Evolutionary conservation across 2,329 filamentous ascomycete genomes (phyloP).

Genomic region (Aulographum hederae): DNA sequence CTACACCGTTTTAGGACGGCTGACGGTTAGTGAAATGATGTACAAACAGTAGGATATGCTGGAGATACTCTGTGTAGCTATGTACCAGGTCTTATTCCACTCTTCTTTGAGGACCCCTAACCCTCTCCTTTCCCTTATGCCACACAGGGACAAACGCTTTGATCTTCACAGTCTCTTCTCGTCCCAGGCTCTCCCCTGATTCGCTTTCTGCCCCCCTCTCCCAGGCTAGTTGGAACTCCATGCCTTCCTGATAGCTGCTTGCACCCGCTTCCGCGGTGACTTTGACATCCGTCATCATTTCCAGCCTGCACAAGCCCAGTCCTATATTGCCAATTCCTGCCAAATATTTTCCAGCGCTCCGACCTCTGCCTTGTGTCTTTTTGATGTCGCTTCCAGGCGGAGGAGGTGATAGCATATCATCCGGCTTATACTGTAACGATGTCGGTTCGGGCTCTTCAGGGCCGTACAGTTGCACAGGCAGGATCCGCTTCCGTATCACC

Average conservation of each 20-base stretch:
- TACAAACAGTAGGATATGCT: too few relatives aligned
- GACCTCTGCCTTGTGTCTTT: conserved; percentile 27
- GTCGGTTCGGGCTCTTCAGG: conserved; percentile 20
- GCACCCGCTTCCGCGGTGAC: conserved; percentile 43
- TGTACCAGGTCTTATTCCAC: neutral
- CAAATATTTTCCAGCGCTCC: conserved; percentile 68
- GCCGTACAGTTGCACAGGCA: conserved; percentile 61
- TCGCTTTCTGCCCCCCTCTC: conserved; percentile 5
- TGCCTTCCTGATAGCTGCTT: conserved; percentile 37
- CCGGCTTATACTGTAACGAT: conserved; percentile 30
- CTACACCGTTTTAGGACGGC: too few relatives aligned
- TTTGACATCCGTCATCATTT: conserved; percentile 71
- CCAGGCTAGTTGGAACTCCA: conserved; percentile 26
- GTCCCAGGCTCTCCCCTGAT: conserved; percentile 5
- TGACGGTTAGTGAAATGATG: too few relatives aligned
- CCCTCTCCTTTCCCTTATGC: conserved; percentile 28
- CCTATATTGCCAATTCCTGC: conserved; percentile 69
- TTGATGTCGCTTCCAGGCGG: conserved; percentile 32
- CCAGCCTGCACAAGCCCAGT: conserved; percentile 68
- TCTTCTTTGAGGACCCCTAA: neutral
- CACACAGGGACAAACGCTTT: conserved; percentile 64
- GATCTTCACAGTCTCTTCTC: conserved; percentile 16
- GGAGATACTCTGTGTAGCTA: too few relatives aligned
- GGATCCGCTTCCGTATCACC: conserved; percentile 74
- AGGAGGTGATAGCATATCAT: conserved; percentile 11